Base-by-base conservation (phyloP, 1,284 basidiomycete species). In the Bjerkandera adusta region DNA sequence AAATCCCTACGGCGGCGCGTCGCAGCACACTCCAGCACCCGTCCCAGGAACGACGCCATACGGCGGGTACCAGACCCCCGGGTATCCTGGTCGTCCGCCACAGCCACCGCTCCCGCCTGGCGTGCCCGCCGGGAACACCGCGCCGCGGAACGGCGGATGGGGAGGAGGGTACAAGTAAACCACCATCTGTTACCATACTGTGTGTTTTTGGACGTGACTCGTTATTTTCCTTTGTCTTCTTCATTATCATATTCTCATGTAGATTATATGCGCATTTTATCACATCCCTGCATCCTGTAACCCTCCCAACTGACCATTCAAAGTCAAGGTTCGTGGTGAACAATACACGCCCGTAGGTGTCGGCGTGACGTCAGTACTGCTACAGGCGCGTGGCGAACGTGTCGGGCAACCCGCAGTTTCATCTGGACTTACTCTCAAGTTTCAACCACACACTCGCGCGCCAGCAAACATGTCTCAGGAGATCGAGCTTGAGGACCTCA, bases 1-100 rank as follows among this genome's bases (percentile, higher is more conserved):
- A 12, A 89, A 90, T 56, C 85, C 87, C 1, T 88, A 87, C 56
- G 77, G 76, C 20, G 65, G 61, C 26, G 50, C 59, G 20, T 48
- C 56, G 20, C 47, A 41, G 49, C 4, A 49, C 53, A 51, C 57
- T 55, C 8, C 53, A 53, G 5, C 61, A 57, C 10, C 25, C 30
- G 38, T 22, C 3, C 22, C 30, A 11, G 41, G 41, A 5, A 50
- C 51, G 27, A 69, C 74, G 5, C 64, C 75, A 10, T 79, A 76
- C 51, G 22, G n/a, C 36, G 53, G 50, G 41, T 25, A 10, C 58
- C 82, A 84, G 56, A 83, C 85, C 2, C 84, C 85, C 16, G 59
- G 61, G 79, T 22, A 77, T 85, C 45, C 37, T n/a, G 40, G 46
- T n/a, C 46, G 41, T 16, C 45, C 45, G 13, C 26, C 46, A 15